phyloP scores from a whole-genome alignment of 495 filamentous ascomycete species.

The Penicillium angulare region DNA sequence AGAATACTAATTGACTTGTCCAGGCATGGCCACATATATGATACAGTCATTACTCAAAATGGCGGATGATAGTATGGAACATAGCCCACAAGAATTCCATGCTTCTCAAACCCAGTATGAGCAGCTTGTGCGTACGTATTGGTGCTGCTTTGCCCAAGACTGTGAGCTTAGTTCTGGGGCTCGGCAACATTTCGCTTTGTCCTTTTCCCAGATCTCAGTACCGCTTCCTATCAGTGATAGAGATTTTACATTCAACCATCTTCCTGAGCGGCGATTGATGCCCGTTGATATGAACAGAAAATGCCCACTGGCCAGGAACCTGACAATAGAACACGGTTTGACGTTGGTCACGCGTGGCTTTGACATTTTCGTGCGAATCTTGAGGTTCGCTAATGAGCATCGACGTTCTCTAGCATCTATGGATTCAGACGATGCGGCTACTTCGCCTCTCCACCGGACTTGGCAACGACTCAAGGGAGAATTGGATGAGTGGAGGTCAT shows the following conservation, averaged over 20 bases:
- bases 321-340: slow-evolving; percentile 40
- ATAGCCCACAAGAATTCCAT: slow-evolving; percentile 39
- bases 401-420: slow-evolving; percentile 30
- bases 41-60: slow-evolving; percentile 45
- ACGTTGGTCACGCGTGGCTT: slow-evolving; percentile 44
- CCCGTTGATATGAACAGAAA: slow-evolving; percentile 34
- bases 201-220: slow-evolving; percentile 43
- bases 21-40: slow-evolving; percentile 49
- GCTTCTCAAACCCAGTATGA: slow-evolving; percentile 43
- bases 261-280: slow-evolving; percentile 29
- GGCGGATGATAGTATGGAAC: slow-evolving; percentile 45
- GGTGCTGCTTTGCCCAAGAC: slow-evolving; percentile 46
- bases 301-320: slow-evolving; percentile 13
- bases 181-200: slow-evolving; percentile 43
- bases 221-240: slow-evolving; percentile 43
- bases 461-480: slow-evolving; percentile 38
- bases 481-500: slow-evolving; percentile 41
- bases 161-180: slow-evolving; percentile 46
- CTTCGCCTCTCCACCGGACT: slow-evolving; percentile 20
- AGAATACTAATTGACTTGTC: background rate
- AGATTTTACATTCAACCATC: slow-evolving; percentile 40
- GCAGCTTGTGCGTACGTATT: slow-evolving; percentile 46
- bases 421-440: slow-evolving; percentile 8
- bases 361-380: slow-evolving; percentile 43
- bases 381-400: slow-evolving; percentile 46